Evolutionary conservation across 352 stramenopile genomes (phyloP).

Genomic region (Globisporangium okanoganense): DNA sequence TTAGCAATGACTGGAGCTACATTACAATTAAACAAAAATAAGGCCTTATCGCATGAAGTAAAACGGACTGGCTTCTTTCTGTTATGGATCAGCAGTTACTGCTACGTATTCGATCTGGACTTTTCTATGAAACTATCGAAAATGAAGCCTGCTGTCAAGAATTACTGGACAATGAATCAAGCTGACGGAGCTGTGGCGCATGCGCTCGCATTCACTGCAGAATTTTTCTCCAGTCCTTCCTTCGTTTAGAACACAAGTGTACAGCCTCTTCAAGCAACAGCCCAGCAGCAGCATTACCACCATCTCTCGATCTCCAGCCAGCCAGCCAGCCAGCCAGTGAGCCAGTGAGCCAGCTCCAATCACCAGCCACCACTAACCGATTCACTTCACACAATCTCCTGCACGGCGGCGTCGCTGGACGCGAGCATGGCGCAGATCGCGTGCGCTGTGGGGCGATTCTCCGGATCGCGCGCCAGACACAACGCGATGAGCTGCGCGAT

Average conservation of each 20-base stretch:
- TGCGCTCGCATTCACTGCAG: background rate
- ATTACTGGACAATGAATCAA: background rate
- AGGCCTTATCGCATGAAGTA: too few relatives aligned
- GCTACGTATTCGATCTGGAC: background rate
- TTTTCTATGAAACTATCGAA: background rate
- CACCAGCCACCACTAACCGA: background rate
- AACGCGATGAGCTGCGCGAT: conserved; percentile 53
- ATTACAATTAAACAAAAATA: too few relatives aligned
- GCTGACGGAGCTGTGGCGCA: background rate
- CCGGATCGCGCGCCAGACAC: conserved; percentile 51
- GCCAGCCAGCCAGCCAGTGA: background rate
- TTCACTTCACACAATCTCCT: conserved; percentile 8
- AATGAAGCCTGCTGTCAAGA: background rate
- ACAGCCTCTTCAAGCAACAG: background rate
- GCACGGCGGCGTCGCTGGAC: conserved; percentile 6
- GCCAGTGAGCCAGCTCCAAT: background rate
- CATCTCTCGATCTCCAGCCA: background rate
- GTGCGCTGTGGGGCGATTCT: conserved; percentile 40
- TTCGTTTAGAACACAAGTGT: too few relatives aligned
- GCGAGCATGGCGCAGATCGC: conserved; percentile 38
- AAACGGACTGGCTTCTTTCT: background rate
- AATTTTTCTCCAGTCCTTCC: background rate
- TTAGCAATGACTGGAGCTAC: background rate
- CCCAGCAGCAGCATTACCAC: background rate
- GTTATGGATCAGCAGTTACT: background rate